phyloP scores from a whole-genome alignment of 257 asterid genomes.

The Avicennia marina region DNA sequence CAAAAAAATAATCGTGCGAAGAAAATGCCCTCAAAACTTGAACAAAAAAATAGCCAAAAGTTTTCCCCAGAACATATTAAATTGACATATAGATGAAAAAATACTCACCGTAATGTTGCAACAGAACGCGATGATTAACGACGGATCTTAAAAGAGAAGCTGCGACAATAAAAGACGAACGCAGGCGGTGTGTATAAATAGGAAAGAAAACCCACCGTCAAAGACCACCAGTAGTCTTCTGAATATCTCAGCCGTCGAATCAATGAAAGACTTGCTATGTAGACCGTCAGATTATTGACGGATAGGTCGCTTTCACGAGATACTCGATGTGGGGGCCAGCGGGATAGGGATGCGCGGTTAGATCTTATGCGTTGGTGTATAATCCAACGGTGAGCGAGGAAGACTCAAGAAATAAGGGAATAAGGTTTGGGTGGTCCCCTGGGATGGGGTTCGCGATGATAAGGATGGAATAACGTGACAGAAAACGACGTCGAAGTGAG shows the following conservation, averaged over 20 bases:
- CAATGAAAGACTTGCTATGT: neutral
- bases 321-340: conserved; percentile 25
- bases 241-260: conserved; percentile 31
- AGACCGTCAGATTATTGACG: conserved; percentile 21
- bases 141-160: neutral
- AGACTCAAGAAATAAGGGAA: neutral
- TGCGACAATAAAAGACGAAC: neutral
- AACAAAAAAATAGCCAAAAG: neutral
- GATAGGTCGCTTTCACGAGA: conserved; percentile 37
- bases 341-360: conserved; percentile 10
- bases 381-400: conserved; percentile 25
- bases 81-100: neutral
- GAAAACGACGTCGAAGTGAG: conserved; percentile 29
- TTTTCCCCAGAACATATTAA: neutral
- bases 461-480: conserved; percentile 32
- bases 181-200: conserved; percentile 27
- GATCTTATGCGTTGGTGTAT: conserved; percentile 27
- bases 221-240: conserved; percentile 11
- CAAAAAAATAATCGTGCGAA: neutral
- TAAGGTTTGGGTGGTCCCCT: conserved; percentile 2
- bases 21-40: neutral
- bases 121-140: conserved; percentile 4
- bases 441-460: too few species aligned
- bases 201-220: conserved; percentile 16
- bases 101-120: conserved; percentile 31